phyloP scores from a whole-genome alignment of 495 filamentous ascomycete species.

The Penicillium paxilli region DNA sequence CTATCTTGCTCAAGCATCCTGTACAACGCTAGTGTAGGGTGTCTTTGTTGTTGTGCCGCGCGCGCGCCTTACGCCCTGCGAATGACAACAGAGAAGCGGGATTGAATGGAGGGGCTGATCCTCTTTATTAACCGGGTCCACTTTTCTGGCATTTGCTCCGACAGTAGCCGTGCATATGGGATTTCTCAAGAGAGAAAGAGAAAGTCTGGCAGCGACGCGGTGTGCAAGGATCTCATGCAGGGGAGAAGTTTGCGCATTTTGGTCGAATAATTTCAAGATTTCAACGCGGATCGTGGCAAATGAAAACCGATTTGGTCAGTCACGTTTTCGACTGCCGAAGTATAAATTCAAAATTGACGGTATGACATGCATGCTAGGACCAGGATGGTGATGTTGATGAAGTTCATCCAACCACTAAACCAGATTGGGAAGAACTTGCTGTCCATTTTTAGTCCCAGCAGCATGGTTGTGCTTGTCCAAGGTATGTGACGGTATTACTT shows the following conservation, averaged over 20 bases:
- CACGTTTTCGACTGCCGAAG: not conserved
- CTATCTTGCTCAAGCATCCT: not conserved
- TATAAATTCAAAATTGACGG: not conserved
- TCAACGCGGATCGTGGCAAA: not conserved
- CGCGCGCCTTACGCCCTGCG: constrained; percentile 5
- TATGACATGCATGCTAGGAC: not conserved
- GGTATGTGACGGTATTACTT: no score
- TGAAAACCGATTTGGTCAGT: not conserved
- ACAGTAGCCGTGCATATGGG: constrained; percentile 8
- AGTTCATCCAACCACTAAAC: not conserved
- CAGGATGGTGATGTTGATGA: not conserved
- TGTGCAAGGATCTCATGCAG: not conserved
- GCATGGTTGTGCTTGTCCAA: not conserved
- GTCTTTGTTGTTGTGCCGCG: not conserved
- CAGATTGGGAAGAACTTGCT: not conserved
- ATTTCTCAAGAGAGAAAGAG: not conserved
- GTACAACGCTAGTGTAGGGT: not conserved
- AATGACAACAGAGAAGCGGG: constrained; percentile 4
- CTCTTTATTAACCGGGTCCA: constrained; percentile 5
- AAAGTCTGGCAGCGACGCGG: not conserved
- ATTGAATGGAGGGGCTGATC: not conserved
- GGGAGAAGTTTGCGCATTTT: not conserved
- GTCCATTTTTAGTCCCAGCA: not conserved
- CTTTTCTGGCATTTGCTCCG: constrained; percentile 3
- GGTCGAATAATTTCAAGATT: not conserved